phyloP scores from a whole-genome alignment of 2,329 filamentous ascomycete species.

The Sporothrix luriei region DNA sequence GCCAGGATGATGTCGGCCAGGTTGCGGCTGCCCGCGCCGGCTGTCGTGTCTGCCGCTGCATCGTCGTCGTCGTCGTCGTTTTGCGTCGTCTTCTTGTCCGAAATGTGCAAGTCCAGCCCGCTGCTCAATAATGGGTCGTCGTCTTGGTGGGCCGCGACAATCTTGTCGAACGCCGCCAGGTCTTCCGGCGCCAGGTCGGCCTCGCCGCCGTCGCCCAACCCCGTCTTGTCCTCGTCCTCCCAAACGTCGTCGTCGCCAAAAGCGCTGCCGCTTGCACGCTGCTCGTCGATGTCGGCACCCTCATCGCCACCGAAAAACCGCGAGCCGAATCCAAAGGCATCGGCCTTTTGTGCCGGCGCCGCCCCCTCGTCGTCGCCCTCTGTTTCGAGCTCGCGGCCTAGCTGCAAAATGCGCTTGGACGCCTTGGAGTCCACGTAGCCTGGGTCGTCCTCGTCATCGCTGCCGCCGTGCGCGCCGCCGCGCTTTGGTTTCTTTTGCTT shows the following conservation, averaged over 20 bases:
- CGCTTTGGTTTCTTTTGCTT: slow-evolving; percentile 75
- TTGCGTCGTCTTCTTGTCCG: slow-evolving; percentile 40
- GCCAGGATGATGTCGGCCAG: slow-evolving; percentile 90
- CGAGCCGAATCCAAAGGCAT: slow-evolving; percentile 79
- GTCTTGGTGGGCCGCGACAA: slow-evolving; percentile 72
- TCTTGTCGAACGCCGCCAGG: slow-evolving; percentile 86
- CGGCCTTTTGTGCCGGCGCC: slow-evolving; percentile 47
- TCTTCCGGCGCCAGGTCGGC: slow-evolving; percentile 87
- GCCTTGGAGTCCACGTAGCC: slow-evolving; percentile 86
- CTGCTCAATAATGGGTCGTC: slow-evolving; percentile 73
- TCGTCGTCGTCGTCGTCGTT: slow-evolving; percentile 47
- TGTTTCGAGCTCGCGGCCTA: slow-evolving; percentile 84
- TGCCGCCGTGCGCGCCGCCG: slow-evolving; percentile 63
- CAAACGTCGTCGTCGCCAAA: slow-evolving; percentile 62
- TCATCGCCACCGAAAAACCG: slow-evolving; percentile 68
- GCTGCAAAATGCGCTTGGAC: slow-evolving; percentile 83
- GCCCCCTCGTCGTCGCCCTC: slow-evolving; percentile 59
- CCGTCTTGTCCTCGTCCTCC: slow-evolving; percentile 75
- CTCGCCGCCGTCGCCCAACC: slow-evolving; percentile 69
- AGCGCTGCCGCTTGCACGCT: slow-evolving; percentile 43
- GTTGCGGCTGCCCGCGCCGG: slow-evolving; percentile 60
- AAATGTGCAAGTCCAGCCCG: slow-evolving; percentile 38
- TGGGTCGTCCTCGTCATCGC: slow-evolving; percentile 62
- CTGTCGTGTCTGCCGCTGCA: background rate
- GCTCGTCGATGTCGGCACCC: slow-evolving; percentile 55